Evolutionary conservation across 768 basidiomycete genomes (phyloP).

Genomic region (Rhodosporidiobolus sp.): DNA sequence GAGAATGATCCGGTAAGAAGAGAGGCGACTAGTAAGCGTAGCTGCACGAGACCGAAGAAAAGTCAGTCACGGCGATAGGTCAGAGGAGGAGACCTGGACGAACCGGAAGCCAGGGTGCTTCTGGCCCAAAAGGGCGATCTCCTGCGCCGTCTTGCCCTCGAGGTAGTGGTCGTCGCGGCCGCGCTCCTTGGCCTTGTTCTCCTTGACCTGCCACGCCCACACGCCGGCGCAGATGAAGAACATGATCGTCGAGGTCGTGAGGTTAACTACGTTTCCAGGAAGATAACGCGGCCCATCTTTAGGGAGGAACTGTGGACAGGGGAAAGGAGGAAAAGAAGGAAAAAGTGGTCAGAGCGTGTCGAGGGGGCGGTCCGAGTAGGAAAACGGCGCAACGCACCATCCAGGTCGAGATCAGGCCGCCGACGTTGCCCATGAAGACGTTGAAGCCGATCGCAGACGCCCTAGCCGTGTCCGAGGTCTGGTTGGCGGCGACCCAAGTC

Average conservation of each 20-base stretch:
- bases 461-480: conserved; percentile 37
- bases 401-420: conserved; percentile 42
- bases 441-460: conserved; percentile 35
- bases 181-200: conserved; percentile 40
- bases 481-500: conserved; percentile 39
- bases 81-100: no score
- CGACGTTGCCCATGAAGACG: conserved; percentile 43
- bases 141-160: conserved; percentile 39
- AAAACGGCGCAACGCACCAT: neutral
- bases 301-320: conserved; percentile 10
- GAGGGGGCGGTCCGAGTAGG: no score
- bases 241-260: conserved; percentile 25
- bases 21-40: no score
- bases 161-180: conserved; percentile 42
- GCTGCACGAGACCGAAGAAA: no score
- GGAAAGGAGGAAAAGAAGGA: neutral
- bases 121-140: conserved; percentile 36
- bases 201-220: conserved; percentile 29
- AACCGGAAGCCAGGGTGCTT: conserved; percentile 35
- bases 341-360: no score
- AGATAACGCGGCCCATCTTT: conserved; percentile 24
- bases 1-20: no score
- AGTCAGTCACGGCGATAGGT: no score
- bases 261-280: conserved; percentile 33
- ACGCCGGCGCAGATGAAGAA: conserved; percentile 13